Evolutionary conservation across 257 asterid species (phyloP).

Genomic region (Nicotiana attenuata): DNA sequence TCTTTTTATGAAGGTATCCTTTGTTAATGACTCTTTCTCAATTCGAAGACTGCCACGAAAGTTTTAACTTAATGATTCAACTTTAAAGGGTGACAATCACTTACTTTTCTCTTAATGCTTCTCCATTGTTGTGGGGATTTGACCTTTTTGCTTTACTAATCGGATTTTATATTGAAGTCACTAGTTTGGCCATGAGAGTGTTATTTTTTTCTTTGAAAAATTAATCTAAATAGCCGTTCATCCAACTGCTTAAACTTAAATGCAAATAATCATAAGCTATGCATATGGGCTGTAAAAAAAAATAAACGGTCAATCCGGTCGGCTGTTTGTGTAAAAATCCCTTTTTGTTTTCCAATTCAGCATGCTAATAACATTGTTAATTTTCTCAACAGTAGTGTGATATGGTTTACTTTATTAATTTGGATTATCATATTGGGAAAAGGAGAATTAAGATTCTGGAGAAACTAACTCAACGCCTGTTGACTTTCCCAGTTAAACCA

Average conservation of each 20-base stretch:
- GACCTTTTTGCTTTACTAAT: conserved; percentile 7
- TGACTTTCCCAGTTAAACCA: neutral
- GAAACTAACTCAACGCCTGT: neutral
- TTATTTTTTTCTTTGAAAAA: too few relatives aligned
- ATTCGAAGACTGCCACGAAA: conserved; percentile 7
- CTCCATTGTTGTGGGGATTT: conserved; percentile 1
- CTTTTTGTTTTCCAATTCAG: too few relatives aligned
- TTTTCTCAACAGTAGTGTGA: neutral
- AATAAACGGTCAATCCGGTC: too few relatives aligned
- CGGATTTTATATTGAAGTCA: neutral
- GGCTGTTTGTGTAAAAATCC: too few relatives aligned
- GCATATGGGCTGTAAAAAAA: too few relatives aligned
- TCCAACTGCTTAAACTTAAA: too few relatives aligned
- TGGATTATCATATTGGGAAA: neutral
- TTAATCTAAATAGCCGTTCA: too few relatives aligned
- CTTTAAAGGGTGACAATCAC: neutral
- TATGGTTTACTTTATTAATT: neutral
- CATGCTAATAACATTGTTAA: neutral
- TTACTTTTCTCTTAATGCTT: conserved; percentile 1
- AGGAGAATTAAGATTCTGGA: neutral
- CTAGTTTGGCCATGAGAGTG: too few relatives aligned
- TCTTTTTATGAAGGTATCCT: conserved; percentile 16
- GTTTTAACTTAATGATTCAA: neutral
- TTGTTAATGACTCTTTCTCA: conserved; percentile 17
- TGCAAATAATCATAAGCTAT: too few relatives aligned